phyloP scores from a whole-genome alignment of 1,284 basidiomycete genomes.

The Bjerkandera adusta region DNA sequence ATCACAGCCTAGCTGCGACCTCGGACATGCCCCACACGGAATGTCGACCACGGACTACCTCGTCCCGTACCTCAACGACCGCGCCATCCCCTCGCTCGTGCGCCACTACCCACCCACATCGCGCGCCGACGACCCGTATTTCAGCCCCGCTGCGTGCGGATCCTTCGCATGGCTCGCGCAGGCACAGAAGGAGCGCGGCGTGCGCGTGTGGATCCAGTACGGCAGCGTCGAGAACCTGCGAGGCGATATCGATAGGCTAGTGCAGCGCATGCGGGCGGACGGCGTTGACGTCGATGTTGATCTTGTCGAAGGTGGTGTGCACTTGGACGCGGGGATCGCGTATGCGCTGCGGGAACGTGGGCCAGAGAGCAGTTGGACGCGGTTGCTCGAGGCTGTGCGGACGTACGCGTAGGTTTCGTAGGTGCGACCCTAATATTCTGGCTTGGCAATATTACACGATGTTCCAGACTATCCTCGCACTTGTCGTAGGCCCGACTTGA shows the following conservation, averaged over 20 bases:
- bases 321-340: constrained; percentile 14
- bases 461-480: no score
- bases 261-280: constrained; percentile 8
- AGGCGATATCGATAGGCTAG: constrained; percentile 8
- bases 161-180: constrained; percentile 11
- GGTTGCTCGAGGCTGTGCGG: constrained; percentile 10
- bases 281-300: constrained; percentile 11
- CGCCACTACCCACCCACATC: constrained; percentile 9
- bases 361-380: constrained; percentile 3
- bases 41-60: constrained; percentile 10
- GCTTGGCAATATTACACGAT: no score
- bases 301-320: constrained; percentile 12
- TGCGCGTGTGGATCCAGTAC: constrained; percentile 11
- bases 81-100: constrained; percentile 13
- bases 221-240: constrained; percentile 10
- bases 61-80: constrained; percentile 14
- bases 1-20: constrained; percentile 15
- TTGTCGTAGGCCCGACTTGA: no score
- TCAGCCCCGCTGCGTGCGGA: constrained; percentile 12
- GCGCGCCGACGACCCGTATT: constrained; percentile 4
- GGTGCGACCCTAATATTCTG: no score
- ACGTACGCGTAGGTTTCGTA: constrained; percentile 4
- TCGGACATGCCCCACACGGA: constrained; percentile 7
- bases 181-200: not conserved
- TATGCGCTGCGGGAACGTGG: constrained; percentile 10